Evolutionary conservation across 768 basidiomycete genomes (phyloP).

Genomic region (Amanita inopinata): DNA sequence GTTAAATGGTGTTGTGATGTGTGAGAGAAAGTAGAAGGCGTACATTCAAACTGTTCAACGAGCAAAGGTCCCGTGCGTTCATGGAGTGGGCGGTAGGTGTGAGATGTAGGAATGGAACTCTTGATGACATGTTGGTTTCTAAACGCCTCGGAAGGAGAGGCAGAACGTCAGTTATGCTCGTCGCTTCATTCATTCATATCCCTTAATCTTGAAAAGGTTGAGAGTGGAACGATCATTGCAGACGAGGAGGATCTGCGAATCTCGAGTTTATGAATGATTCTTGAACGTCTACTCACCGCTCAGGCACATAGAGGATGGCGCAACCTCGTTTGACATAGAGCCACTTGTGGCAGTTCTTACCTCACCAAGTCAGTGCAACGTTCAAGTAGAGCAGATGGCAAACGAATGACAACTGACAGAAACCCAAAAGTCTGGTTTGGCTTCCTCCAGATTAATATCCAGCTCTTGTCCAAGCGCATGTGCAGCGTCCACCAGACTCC

Average conservation of each 20-base stretch:
- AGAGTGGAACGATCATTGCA: no score
- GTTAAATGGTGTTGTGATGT: neutral
- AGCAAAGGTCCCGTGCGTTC: slow-evolving; percentile 29
- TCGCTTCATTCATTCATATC: no score
- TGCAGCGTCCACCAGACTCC: slow-evolving; percentile 65
- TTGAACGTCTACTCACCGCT: slow-evolving; percentile 24
- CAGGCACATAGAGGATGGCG: slow-evolving; percentile 68
- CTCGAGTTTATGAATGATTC: neutral
- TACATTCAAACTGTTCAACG: slow-evolving; percentile 33
- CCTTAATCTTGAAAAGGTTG: no score
- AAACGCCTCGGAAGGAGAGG: no score
- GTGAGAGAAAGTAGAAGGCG: slow-evolving; percentile 23
- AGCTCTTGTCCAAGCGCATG: slow-evolving; percentile 70
- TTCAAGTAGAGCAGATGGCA: neutral
- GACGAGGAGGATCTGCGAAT: neutral
- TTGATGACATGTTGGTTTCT: slow-evolving; percentile 60
- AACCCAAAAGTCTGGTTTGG: slow-evolving; percentile 64
- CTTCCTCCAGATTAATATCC: slow-evolving; percentile 43
- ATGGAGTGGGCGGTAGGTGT: slow-evolving; percentile 34
- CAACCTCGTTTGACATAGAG: slow-evolving; percentile 58
- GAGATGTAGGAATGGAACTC: slow-evolving; percentile 50
- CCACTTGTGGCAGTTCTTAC: slow-evolving; percentile 74
- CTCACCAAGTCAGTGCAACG: neutral
- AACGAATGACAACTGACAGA: slow-evolving; percentile 33
- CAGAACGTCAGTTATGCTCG: no score